Base-by-base conservation (phyloP, 2,329 filamentous ascomycete genomes). In the Pseudocercospora macadamiae region DNA sequence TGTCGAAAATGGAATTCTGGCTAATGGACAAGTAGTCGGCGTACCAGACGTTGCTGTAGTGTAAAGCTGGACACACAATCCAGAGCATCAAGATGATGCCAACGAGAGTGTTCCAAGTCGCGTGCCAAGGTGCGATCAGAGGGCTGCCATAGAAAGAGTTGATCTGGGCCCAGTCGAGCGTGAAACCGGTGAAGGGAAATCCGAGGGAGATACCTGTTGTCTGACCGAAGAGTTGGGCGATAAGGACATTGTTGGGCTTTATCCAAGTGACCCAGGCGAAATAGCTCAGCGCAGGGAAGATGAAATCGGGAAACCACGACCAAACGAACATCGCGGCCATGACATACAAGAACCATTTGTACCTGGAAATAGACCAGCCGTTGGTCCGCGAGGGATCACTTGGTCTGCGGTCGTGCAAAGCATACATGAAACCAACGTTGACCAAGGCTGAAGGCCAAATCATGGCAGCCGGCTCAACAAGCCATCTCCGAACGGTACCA, bases 401-500 rank as follows among this genome's bases (percentile, higher is more conserved):
- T 2, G 51, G 45, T 68, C n/a, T 59, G 9, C 59, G 52, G 37
- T 66, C 67, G 30, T 96, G 91, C 49, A 96, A 80, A 0, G 91
- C 90, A 44, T 61, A 57, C 54, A 63, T 63, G 53, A 64, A 61
- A 3, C 26, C 60, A 92, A 93, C 70, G 89, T 88, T 2, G 90
- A 93, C 92, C 57, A 96, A 79, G 0, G 91, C 95, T n/a, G 89
- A 87, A 0, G 91, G 91, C 91, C 91, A 96, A 49, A 96, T 91
- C 91, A 96, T 96, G 58, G 90, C 89, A 63, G 89, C 90, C 0
- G 91, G 91, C 23, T 90, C 85, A 26, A 96, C 91, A 5, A 96
- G 80, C 71, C 92, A 95, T 51, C 89, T 85, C 56, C 91, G 82
- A 1, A 90, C 89, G 45, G 95, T 80, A 1, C 91, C 91, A 49